Conservation (phyloP, 768 basidiomycete genomes). For the Amanita inopinata region DNA sequence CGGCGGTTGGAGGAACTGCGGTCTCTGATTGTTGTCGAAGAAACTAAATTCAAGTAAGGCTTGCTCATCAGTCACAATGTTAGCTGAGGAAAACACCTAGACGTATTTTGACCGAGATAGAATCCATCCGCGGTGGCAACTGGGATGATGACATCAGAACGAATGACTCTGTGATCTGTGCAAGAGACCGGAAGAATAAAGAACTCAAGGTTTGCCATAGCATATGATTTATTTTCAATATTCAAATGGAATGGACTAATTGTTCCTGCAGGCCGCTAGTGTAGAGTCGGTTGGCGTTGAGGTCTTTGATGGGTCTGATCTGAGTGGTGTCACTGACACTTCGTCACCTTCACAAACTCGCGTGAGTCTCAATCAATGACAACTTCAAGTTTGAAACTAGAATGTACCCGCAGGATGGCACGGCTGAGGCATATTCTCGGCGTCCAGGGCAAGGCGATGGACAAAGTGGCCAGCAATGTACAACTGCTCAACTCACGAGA, state of each 20-base stretch:
- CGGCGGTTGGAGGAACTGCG: conserved; percentile 64
- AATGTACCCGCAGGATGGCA: neutral
- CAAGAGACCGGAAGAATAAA: neutral
- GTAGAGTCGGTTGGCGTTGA: conserved; percentile 16
- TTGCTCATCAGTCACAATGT: neutral
- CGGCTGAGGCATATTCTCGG: neutral
- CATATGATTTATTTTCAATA: neutral
- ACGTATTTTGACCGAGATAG: conserved; percentile 61
- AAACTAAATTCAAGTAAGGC: conserved; percentile 67
- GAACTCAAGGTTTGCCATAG: conserved; percentile 1
- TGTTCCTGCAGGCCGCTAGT: neutral
- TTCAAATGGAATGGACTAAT: neutral
- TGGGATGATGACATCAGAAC: conserved; percentile 46
- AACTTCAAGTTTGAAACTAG: no score
- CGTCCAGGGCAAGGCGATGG: neutral
- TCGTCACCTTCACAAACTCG: conserved; percentile 15
- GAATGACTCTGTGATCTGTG: conserved; percentile 10
- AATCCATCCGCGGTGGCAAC: conserved; percentile 58
- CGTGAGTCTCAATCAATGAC: neutral
- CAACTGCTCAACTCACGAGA: neutral
- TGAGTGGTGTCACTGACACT: conserved; percentile 25
- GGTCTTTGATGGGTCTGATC: conserved; percentile 22
- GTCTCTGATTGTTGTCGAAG: conserved; percentile 61
- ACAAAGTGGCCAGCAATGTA: no score
- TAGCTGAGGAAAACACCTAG: conserved; percentile 24